Percentiles rank a stretch among this genome's conserved stretches.
These are phyloP conservation scores for Suhomyces guaymorum DNA, from an alignment of 1,139 yeast species.

Conservation along the genomic window DNA sequence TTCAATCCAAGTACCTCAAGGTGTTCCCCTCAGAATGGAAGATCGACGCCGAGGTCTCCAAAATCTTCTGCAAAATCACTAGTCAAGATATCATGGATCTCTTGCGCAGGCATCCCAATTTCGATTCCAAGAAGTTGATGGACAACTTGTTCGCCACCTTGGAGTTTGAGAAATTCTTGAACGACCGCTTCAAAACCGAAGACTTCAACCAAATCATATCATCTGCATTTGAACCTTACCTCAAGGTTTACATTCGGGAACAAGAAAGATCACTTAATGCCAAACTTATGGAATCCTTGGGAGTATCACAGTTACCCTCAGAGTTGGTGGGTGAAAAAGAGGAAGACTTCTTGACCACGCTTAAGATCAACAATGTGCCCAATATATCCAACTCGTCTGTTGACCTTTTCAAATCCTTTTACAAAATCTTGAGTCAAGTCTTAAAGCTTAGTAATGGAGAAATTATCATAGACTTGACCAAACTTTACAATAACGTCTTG, in stretches of 20 bases:
- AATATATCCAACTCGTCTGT: constrained; percentile 81
- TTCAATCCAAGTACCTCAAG: constrained; percentile 51
- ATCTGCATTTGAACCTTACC: constrained; percentile 78
- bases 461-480: constrained; percentile 63
- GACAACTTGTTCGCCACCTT: constrained; percentile 35
- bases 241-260: constrained; percentile 83
- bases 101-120: constrained; percentile 10
- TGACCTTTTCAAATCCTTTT: constrained; percentile 76
- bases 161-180: constrained; percentile 77
- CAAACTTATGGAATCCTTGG: constrained; percentile 62
- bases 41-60: constrained; percentile 60
- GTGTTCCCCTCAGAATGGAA: constrained; percentile 76
- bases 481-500: constrained; percentile 68
- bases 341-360: constrained; percentile 33
- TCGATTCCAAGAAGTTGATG: constrained; percentile 16
- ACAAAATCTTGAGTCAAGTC: constrained; percentile 73
- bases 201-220: constrained; percentile 59
- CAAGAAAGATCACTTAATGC: constrained; percentile 67
- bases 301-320: constrained; percentile 45
- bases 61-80: constrained; percentile 68
- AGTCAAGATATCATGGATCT: constrained; percentile 54
- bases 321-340: constrained; percentile 31
- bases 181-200: constrained; percentile 51
- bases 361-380: constrained; percentile 48
- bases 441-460: constrained; percentile 71